Base-by-base conservation (phyloP, 2,329 filamentous ascomycete species). In the Ascochyta lentis region DNA sequence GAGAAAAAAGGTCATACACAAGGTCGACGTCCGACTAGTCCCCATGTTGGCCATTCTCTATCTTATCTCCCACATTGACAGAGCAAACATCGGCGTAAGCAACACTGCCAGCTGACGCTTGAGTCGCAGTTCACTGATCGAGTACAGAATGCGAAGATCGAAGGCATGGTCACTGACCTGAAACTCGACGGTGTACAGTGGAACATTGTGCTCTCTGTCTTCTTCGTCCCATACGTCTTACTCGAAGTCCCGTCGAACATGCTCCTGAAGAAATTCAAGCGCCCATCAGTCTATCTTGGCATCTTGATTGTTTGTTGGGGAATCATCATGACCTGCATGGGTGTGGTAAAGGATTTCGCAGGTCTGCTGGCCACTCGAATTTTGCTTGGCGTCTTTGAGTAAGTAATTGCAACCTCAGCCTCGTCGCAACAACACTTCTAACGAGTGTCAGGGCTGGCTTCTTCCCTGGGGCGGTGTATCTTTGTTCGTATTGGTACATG, bases 91-190 rank as follows among this genome's bases (percentile, higher is more conserved):
- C 56, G 85, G 85, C 27, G 65, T 65, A 49, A 38, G 60, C 45
- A 12, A 4, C 19, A 13, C 8, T 10, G 9, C 9, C 3, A 44
- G 3, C 12, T 15, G 7, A 4, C 4, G 15, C 6, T 31, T 24
- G 23, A 22, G 22, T 4, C 13, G 13, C 34, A 37, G 6, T 29
- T 15, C 31, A 46, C 43, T 57, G 23, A 57, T 31, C 3, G 3
- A 16, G 12, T 15, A 13, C 15, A 65, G 5, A 82, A 86, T 6
- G 87, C 87, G 0, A 81, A 83, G n/a, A 79, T 89, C 45, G 84
- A 85, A 68, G 86, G 86, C 12, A 77, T 90, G 27, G 82, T 86
- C 42, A 75, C 77, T 3, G 86, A 89, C 49, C 76, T 88, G 13
- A 66, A 75, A 1, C 78, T 89, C 51, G 69, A 71, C 48, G 74